These are phyloP conservation scores for Nemania serpens DNA, from an alignment of 2,329 filamentous ascomycete genomes.

Conservation along the genomic window DNA sequence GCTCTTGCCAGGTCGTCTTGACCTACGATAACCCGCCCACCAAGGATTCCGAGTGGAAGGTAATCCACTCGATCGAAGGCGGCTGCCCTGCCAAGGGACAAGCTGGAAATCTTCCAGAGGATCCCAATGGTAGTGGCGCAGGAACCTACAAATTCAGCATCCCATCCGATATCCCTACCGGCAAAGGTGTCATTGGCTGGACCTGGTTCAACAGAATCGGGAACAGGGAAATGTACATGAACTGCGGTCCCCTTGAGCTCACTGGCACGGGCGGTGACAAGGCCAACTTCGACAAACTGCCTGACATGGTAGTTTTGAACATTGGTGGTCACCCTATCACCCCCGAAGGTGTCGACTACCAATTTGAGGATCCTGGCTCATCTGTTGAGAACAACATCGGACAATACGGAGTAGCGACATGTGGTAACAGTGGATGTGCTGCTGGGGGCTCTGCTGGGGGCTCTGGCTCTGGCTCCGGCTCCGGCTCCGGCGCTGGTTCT, in stretches of 20 bases:
- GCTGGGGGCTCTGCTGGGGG: constrained; percentile 30
- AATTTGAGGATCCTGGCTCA: constrained; percentile 71
- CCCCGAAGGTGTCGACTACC: constrained; percentile 57
- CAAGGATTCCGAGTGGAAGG: constrained; percentile 75
- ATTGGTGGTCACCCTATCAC: constrained; percentile 46
- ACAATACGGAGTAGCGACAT: constrained; percentile 42
- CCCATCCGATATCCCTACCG: constrained; percentile 71
- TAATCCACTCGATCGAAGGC: constrained; percentile 85
- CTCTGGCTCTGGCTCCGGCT: constrained; percentile 24
- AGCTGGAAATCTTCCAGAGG: constrained; percentile 60
- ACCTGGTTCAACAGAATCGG: constrained; percentile 94
- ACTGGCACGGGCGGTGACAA: constrained; percentile 56
- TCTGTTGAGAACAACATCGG: constrained; percentile 56
- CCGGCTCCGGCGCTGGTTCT: too few relatives aligned
- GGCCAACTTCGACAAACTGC: constrained; percentile 64
- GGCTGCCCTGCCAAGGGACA: constrained; percentile 73
- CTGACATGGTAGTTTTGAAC: constrained; percentile 78
- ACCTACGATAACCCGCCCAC: constrained; percentile 76
- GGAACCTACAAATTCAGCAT: constrained; percentile 72
- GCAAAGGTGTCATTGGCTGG: constrained; percentile 84
- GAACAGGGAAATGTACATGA: constrained; percentile 98
- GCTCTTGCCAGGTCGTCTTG: constrained; percentile 87
- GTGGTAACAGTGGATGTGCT: constrained; percentile 31
- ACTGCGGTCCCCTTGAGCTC: constrained; percentile 79
- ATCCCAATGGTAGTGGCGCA: constrained; percentile 51